Evolutionary conservation across 2,329 filamentous ascomycete genomes (phyloP).

Genomic region (Verticillium alfalfae): DNA sequence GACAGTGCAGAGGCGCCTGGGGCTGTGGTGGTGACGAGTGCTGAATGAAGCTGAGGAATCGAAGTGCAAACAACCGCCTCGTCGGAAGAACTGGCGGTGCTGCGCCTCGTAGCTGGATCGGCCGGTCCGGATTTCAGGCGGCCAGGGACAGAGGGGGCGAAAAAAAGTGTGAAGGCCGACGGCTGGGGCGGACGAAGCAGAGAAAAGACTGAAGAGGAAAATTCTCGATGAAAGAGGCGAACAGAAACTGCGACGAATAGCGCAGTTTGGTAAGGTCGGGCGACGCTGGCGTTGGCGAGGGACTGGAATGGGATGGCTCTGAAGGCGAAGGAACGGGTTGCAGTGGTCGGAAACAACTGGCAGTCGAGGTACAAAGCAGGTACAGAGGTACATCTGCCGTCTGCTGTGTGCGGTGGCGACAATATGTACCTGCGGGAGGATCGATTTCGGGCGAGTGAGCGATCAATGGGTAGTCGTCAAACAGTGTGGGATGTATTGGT

Average conservation of each 20-base stretch:
- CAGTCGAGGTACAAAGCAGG: not conserved
- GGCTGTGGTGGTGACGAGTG: not conserved
- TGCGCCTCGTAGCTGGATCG: constrained; percentile 1
- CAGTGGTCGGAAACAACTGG: not conserved
- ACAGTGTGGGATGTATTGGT: not conserved
- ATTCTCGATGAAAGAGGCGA: not conserved
- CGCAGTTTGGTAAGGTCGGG: not conserved
- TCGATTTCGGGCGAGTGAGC: not conserved
- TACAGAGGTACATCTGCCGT: not conserved
- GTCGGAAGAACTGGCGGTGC: not conserved
- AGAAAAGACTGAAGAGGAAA: not conserved
- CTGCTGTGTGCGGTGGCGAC: not conserved
- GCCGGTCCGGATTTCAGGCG: not conserved
- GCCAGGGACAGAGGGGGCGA: not conserved
- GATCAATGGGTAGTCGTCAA: not conserved
- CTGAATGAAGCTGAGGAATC: not conserved
- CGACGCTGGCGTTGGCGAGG: not conserved
- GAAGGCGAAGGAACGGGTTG: not conserved
- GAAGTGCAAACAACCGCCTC: not conserved
- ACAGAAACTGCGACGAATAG: not conserved
- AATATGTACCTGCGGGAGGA: not conserved
- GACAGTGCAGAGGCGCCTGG: not conserved
- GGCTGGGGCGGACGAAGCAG: not conserved
- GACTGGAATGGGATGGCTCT: not conserved
- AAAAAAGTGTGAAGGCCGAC: not conserved